Evolutionary conservation across 805 yeast genomes (phyloP).

Genomic region (Candida tibetensis): DNA sequence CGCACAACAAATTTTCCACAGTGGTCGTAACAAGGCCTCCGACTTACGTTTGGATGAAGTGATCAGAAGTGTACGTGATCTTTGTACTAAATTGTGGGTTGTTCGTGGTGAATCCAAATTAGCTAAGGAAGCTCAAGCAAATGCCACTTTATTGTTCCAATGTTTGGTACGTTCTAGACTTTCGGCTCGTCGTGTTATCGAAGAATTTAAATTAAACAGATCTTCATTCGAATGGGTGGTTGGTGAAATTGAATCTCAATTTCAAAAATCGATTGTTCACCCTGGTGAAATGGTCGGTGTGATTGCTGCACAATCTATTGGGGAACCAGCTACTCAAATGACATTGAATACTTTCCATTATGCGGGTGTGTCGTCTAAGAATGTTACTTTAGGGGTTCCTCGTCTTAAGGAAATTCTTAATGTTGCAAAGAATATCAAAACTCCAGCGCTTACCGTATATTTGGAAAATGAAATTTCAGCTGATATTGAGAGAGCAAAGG

Average conservation of each 20-base stretch:
- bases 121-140: conserved; percentile 80
- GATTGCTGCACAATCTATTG: conserved; percentile 95
- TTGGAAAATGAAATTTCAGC: conserved; percentile 73
- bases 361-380: conserved; percentile 96
- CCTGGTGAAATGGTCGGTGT: conserved; percentile 99
- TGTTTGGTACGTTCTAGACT: conserved; percentile 90
- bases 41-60: conserved; percentile 85
- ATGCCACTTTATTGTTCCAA: conserved; percentile 87
- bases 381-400: conserved; percentile 95
- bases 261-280: conserved; percentile 85
- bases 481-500: conserved; percentile 92
- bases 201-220: conserved; percentile 81
- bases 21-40: conserved; percentile 85
- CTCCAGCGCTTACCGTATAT: conserved; percentile 99
- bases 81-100: conserved; percentile 67
- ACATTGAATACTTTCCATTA: conserved; percentile 96
- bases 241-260: conserved; percentile 92
- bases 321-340: conserved; percentile 99
- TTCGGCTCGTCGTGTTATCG: conserved; percentile 85
- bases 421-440: conserved; percentile 96
- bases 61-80: conserved; percentile 63
- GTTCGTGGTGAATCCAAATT: conserved; percentile 78
- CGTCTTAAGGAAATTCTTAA: conserved; percentile 96
- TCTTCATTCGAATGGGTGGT: conserved; percentile 94
- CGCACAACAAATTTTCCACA: conserved; percentile 94